phyloP scores from a whole-genome alignment of 2,329 filamentous ascomycete genomes.

The Magnaporthiopsis rhizophila region DNA sequence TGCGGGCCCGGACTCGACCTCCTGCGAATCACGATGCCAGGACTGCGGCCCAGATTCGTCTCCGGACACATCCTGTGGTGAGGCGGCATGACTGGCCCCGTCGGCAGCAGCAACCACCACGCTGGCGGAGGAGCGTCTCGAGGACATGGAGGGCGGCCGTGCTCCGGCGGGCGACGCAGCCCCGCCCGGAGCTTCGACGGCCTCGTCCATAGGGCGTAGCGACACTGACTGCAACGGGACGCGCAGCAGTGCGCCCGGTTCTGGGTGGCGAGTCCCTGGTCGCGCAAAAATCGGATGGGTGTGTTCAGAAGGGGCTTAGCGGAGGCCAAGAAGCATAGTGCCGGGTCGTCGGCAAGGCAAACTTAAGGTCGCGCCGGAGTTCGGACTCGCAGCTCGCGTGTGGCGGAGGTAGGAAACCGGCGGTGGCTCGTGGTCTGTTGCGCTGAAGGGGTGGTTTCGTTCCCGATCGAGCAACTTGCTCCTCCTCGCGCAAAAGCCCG shows the following conservation, averaged over 20 bases:
- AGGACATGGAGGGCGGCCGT: not conserved
- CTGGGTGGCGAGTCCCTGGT: not conserved
- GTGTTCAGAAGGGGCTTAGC: not conserved
- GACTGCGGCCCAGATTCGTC: not conserved
- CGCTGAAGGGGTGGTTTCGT: not conserved
- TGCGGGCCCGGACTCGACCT: not conserved
- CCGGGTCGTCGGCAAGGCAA: not conserved
- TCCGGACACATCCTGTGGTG: not conserved
- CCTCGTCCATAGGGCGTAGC: constrained; percentile 3
- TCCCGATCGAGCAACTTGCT: not conserved
- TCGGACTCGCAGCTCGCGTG: not conserved
- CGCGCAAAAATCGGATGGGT: not conserved
- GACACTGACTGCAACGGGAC: not conserved
- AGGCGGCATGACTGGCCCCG: not conserved
- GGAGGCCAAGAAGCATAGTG: not conserved
- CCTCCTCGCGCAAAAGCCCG: not conserved
- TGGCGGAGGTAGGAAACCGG: not conserved
- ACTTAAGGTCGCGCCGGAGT: not conserved
- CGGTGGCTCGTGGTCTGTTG: not conserved
- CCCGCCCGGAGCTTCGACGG: constrained; percentile 4
- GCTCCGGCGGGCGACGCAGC: not conserved
- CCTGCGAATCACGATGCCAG: not conserved
- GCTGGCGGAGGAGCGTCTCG: constrained; percentile 1
- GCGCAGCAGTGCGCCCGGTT: not conserved
- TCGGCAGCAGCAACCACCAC: not conserved